phyloP scores from a whole-genome alignment of 495 filamentous ascomycete species.

The Parmelia sp. region DNA sequence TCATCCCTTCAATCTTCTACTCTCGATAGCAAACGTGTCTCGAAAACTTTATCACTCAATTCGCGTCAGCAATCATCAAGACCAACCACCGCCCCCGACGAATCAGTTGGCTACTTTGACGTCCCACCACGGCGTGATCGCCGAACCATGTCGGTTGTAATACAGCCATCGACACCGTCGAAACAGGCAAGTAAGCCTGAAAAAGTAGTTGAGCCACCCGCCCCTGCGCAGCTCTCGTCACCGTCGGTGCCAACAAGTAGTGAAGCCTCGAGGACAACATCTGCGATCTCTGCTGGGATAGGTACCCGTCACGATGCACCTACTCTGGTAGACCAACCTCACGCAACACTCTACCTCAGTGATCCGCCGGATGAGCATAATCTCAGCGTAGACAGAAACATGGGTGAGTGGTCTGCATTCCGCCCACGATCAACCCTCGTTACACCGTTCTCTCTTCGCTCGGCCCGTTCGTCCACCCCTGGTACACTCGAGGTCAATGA shows the following conservation, averaged over 20 bases:
- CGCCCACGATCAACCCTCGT: constrained; percentile 43
- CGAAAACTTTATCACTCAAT: constrained; percentile 35
- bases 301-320: constrained; percentile 42
- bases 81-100: constrained; percentile 34
- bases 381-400: constrained; percentile 10
- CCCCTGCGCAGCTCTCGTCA: constrained; percentile 57
- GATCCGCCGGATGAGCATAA: constrained; percentile 15
- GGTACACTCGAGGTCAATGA: constrained; percentile 56
- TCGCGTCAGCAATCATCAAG: constrained; percentile 20
- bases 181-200: constrained; percentile 11
- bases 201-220: constrained; percentile 25
- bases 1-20: constrained; percentile 55
- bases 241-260: constrained; percentile 66
- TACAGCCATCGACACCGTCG: constrained; percentile 23
- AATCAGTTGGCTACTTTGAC: constrained; percentile 34
- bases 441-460: constrained; percentile 44
- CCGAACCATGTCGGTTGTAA: constrained; percentile 39
- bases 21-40: constrained; percentile 35
- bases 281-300: constrained; percentile 60
- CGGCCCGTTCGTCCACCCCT: constrained; percentile 38
- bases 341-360: constrained; percentile 10
- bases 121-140: constrained; percentile 28
- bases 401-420: constrained; percentile 26
- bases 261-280: constrained; percentile 58
- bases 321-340: constrained; percentile 27